phyloP scores from a whole-genome alignment of 2,329 filamentous ascomycete genomes.

The Incumbomyces lentus region DNA sequence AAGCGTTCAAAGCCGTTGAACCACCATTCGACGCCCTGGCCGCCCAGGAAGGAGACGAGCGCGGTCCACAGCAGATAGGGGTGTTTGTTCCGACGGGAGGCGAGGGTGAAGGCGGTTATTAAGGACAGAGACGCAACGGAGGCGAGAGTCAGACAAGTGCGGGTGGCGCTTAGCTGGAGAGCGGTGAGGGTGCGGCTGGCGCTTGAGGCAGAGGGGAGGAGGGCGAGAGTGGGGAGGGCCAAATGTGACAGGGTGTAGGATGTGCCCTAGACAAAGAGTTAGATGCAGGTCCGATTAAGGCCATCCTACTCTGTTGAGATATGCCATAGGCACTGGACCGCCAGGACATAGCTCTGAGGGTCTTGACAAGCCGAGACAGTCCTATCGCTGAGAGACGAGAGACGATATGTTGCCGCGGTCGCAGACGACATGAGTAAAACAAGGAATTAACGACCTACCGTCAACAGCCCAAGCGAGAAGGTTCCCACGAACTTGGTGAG shows the following conservation, averaged over 20 bases:
- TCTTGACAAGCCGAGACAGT: not conserved
- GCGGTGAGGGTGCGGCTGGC: slow-evolving; percentile 62
- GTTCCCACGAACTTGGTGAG: slow-evolving; percentile 88
- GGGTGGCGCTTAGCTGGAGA: slow-evolving; percentile 52
- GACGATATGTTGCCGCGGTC: not conserved
- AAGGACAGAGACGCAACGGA: slow-evolving; percentile 61
- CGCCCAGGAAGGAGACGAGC: slow-evolving; percentile 43
- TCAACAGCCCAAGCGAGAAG: slow-evolving; percentile 75
- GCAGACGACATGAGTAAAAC: not conserved
- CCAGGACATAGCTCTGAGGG: not conserved
- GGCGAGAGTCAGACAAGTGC: slow-evolving; percentile 57
- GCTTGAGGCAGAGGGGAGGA: slow-evolving; percentile 63
- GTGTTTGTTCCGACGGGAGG: slow-evolving; percentile 64
- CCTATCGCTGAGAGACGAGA: not conserved
- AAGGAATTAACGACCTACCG: slow-evolving; percentile 48
- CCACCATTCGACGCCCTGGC: slow-evolving; percentile 54
- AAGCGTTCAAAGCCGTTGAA: slow-evolving; percentile 57
- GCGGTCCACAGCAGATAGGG: slow-evolving; percentile 85
- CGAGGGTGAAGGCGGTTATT: slow-evolving; percentile 65
- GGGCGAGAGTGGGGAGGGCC: slow-evolving; percentile 68
- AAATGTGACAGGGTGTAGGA: slow-evolving; percentile 74
- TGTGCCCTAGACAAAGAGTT: slow-evolving; percentile 53
- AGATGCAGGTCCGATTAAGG: not conserved
- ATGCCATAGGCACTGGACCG: not conserved
- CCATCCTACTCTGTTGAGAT: no score